These are phyloP conservation scores for Tolypocladium pustulatum DNA, from an alignment of 2,329 filamentous ascomycete genomes.

Conservation along the genomic window DNA sequence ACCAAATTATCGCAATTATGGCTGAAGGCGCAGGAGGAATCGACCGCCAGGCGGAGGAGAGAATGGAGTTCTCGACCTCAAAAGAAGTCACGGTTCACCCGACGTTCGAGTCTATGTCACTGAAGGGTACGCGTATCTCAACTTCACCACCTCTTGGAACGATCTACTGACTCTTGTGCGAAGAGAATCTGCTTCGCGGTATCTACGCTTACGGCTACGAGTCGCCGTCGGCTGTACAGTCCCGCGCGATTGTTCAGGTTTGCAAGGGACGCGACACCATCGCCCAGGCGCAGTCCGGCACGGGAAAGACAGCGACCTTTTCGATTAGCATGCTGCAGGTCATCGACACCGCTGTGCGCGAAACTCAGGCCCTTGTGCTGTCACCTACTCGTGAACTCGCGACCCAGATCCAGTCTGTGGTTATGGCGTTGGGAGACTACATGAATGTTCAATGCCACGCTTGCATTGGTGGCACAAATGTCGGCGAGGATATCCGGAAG, in stretches of 20 bases:
- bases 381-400: slow-evolving; percentile 94
- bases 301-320: slow-evolving; percentile 93
- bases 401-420: slow-evolving; percentile 95
- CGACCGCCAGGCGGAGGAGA: slow-evolving; percentile 87
- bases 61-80: slow-evolving; percentile 96
- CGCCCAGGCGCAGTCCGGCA: slow-evolving; percentile 93
- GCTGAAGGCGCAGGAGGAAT: slow-evolving; percentile 67
- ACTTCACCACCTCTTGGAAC: neutral
- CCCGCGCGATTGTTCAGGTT: slow-evolving; percentile 94
- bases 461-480: slow-evolving; percentile 95
- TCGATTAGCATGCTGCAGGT: slow-evolving; percentile 94
- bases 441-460: slow-evolving; percentile 99
- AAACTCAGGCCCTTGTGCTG: slow-evolving; percentile 89
- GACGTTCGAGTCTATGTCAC: slow-evolving; percentile 89
- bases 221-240: slow-evolving; percentile 94
- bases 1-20: slow-evolving; percentile 46
- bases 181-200: slow-evolving; percentile 86
- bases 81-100: slow-evolving; percentile 95
- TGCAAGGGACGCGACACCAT: slow-evolving; percentile 99
- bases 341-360: slow-evolving; percentile 84
- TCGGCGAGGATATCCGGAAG: slow-evolving; percentile 95
- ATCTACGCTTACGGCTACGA: slow-evolving; percentile 99
- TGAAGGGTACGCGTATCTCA: slow-evolving; percentile 55
- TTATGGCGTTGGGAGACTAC: slow-evolving; percentile 99
- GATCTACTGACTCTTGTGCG: neutral